phyloP scores from a whole-genome alignment of 2,329 filamentous ascomycete species.

The Colletotrichum lentis region DNA sequence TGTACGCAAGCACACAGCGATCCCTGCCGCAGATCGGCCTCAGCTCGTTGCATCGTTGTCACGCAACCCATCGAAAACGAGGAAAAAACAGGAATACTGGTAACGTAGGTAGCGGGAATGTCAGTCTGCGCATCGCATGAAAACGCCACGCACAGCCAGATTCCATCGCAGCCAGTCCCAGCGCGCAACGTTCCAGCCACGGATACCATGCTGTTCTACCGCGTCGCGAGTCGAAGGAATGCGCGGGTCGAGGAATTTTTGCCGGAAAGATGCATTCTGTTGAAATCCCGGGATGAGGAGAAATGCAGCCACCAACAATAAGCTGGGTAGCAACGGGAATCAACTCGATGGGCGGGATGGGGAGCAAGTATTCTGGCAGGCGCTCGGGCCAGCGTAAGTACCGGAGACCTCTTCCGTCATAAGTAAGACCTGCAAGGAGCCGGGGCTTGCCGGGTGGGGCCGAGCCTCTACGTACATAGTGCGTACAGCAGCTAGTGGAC shows the following conservation, averaged over 20 bases:
- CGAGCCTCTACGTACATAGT: conserved; percentile 5
- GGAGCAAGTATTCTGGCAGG: neutral
- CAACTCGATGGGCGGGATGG: neutral
- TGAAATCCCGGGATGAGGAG: neutral
- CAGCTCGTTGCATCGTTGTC: conserved; percentile 30
- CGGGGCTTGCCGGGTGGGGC: conserved; percentile 22
- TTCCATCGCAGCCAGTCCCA: neutral
- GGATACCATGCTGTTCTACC: neutral
- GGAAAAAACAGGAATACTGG: conserved; percentile 29
- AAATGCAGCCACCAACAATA: neutral
- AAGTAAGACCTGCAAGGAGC: conserved; percentile 24
- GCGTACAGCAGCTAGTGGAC: conserved; percentile 19
- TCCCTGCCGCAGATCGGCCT: conserved; percentile 32
- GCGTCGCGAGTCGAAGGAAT: neutral
- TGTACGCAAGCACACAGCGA: conserved; percentile 36
- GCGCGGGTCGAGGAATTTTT: neutral
- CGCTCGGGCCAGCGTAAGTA: conserved; percentile 15
- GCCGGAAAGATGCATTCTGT: neutral
- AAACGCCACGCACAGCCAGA: conserved; percentile 7
- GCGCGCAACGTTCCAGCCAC: conserved; percentile 17
- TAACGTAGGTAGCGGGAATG: conserved; percentile 16
- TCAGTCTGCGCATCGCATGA: neutral
- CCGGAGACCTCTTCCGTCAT: conserved; percentile 34
- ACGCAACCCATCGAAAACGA: conserved; percentile 12
- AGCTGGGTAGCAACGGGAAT: neutral